Evolutionary conservation across 495 filamentous ascomycete species (phyloP).

Genomic region (Trichoderma asperelloides): DNA sequence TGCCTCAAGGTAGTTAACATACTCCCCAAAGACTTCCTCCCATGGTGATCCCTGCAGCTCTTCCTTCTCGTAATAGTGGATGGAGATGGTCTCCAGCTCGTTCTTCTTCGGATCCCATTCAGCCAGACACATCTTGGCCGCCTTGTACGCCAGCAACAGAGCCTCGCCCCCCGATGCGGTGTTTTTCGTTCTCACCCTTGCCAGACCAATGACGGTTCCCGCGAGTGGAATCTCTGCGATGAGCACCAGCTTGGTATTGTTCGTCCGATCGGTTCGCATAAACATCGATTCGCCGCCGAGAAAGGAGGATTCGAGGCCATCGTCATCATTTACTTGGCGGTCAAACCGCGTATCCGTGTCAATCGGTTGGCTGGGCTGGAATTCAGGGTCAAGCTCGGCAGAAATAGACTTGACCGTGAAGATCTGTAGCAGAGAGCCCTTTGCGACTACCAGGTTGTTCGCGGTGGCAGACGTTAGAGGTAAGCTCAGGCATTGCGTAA

Average conservation of each 20-base stretch:
- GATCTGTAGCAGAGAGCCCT: slow-evolving; percentile 84
- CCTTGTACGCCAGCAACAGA: slow-evolving; percentile 73
- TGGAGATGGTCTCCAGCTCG: slow-evolving; percentile 74
- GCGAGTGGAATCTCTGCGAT: slow-evolving; percentile 73
- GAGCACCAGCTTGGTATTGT: slow-evolving; percentile 70
- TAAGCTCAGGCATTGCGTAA: slow-evolving; percentile 76
- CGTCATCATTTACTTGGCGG: slow-evolving; percentile 45
- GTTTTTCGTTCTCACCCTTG: slow-evolving; percentile 57
- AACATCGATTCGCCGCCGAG: slow-evolving; percentile 45
- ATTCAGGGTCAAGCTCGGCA: slow-evolving; percentile 38
- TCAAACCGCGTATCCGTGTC: slow-evolving; percentile 11
- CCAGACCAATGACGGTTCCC: slow-evolving; percentile 75
- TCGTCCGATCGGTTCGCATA: slow-evolving; percentile 46
- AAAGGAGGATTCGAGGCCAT: slow-evolving; percentile 52
- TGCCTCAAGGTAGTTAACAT: slow-evolving; percentile 69
- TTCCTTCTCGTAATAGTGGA: slow-evolving; percentile 96
- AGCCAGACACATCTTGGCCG: slow-evolving; percentile 86
- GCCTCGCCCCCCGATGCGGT: slow-evolving; percentile 74
- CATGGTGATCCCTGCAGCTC: slow-evolving; percentile 70
- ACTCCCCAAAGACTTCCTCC: slow-evolving; percentile 57
- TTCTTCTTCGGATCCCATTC: slow-evolving; percentile 85
- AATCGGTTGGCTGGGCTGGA: slow-evolving; percentile 15
- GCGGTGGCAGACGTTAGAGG: slow-evolving; percentile 67
- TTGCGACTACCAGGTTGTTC: slow-evolving; percentile 79
- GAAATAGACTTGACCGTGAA: slow-evolving; percentile 54